Evolutionary conservation across 768 basidiomycete species (phyloP).

Genomic region (Suillus spraguei): DNA sequence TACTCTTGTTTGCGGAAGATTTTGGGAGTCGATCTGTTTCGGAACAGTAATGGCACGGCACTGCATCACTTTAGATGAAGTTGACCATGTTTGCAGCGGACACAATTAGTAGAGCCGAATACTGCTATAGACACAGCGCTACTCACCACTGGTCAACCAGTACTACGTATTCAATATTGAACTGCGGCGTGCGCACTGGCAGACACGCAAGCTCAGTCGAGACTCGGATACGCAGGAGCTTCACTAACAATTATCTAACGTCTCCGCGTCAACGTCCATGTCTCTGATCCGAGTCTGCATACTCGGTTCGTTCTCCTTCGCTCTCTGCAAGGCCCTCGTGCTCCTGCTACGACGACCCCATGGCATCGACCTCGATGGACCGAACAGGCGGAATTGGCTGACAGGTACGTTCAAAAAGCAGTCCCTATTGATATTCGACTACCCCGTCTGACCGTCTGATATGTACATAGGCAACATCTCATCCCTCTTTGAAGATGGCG

Average conservation of each 20-base stretch:
- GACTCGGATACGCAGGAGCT: neutral
- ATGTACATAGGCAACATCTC: conserved; percentile 34
- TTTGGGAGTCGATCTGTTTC: too few relatives aligned
- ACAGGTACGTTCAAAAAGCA: neutral
- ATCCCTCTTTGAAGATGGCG: conserved; percentile 37
- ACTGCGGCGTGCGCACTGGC: neutral
- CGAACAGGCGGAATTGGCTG: neutral
- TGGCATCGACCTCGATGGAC: conserved; percentile 4
- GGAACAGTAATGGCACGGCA: too few relatives aligned
- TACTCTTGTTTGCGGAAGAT: too few relatives aligned
- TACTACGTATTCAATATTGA: neutral
- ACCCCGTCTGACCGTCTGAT: neutral
- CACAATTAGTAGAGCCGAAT: too few relatives aligned
- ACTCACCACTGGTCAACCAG: too few relatives aligned
- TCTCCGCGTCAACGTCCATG: neutral
- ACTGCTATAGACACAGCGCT: too few relatives aligned
- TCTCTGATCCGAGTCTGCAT: conserved; percentile 1
- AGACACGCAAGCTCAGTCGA: neutral
- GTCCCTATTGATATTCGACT: neutral
- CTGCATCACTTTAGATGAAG: too few relatives aligned
- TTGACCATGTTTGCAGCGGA: too few relatives aligned
- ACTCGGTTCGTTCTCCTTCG: neutral
- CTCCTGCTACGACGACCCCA: neutral
- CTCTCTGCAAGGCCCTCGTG: neutral
- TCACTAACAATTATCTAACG: neutral